Evolutionary conservation across 1,284 basidiomycete species (phyloP), one percentile per base, ranked within the genome.

Genomic region (Cutaneotrichosporon sp.): DNA sequence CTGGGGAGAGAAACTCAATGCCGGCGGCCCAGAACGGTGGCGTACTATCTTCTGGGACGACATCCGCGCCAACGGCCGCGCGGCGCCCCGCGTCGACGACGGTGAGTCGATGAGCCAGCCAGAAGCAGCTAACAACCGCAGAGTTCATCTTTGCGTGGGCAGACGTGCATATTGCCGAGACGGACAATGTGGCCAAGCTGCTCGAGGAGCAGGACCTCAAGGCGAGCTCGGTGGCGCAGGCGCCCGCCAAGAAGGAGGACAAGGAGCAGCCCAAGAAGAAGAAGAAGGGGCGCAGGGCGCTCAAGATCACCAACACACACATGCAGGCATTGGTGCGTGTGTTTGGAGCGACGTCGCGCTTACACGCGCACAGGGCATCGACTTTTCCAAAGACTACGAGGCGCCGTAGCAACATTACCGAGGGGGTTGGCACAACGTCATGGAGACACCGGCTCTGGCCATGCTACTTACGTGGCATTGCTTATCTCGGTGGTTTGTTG

Each of bases 271-370:
- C 63, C 52, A 73, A 73, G 63, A 74, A 73, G 64, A 67, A 68
- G 61, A 67, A 65, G 54, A 58, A 54, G 20, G 51, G 61, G 3
- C 50, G 49, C n/a, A 58, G 66, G 10, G 58, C 64, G 1, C 58
- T 73, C 55, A 75, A 75, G 65, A 68, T 76, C 46, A 75, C 73
- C 22, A 76, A 76, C 50, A 66, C 66, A 18, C 74, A 76, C 58
- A 72, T 76, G 73, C 69, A 73, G 53, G 67, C 59, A 21, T 59
- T 64, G 51, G 73, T 72, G 43, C 26, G 26, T 33, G 43, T 36
- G 34, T n/a, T 20, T 8, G 15, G 22, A 21, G 17, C 20, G 21
- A 13, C 10, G 34, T 8, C 4, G n/a, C 34, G 3, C 17, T 44
- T 34, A 39, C 37, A 30, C 35, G 21, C 8, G 17, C 15, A 4